Evolutionary conservation across 1,139 yeast species (phyloP).

Genomic region (Sugiyamaella xylanicola): DNA sequence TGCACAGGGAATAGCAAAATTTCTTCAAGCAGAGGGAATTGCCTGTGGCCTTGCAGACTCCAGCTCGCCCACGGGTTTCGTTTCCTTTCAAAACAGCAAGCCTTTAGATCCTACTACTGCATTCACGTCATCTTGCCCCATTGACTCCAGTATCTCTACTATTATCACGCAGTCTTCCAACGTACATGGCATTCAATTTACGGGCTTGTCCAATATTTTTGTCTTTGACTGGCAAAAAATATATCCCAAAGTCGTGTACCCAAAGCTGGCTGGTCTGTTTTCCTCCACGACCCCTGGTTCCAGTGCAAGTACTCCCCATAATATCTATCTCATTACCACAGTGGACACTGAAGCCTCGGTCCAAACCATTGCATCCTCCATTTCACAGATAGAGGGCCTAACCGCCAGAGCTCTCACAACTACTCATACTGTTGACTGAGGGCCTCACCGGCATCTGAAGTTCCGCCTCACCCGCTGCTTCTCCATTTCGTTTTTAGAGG

Average conservation of each 20-base stretch:
- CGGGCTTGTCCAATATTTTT: constrained; percentile 8
- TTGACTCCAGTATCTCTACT: background rate
- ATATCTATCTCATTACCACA: background rate
- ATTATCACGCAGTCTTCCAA: constrained; percentile 52
- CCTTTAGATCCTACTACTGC: constrained; percentile 13
- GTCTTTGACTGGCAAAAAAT: constrained; percentile 19
- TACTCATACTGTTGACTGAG: too few relatives aligned
- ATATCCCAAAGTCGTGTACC: constrained; percentile 16
- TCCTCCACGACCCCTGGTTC: too few relatives aligned
- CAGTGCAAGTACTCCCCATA: background rate
- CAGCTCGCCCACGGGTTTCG: constrained; percentile 16
- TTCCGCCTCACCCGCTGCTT: too few relatives aligned
- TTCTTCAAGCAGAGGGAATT: constrained; percentile 2
- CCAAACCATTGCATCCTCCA: background rate
- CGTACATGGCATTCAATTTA: constrained; percentile 89
- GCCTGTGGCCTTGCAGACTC: constrained; percentile 13
- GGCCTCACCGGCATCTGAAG: too few relatives aligned
- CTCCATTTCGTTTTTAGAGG: background rate
- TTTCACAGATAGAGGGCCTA: constrained; percentile 4
- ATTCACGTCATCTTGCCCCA: background rate
- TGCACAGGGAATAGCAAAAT: constrained; percentile 4
- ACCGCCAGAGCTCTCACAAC: background rate
- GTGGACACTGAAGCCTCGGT: background rate
- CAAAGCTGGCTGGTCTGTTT: constrained; percentile 15
- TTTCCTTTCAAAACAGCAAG: background rate